phyloP scores from a whole-genome alignment of 768 basidiomycete species.

The Suillus luteus region DNA sequence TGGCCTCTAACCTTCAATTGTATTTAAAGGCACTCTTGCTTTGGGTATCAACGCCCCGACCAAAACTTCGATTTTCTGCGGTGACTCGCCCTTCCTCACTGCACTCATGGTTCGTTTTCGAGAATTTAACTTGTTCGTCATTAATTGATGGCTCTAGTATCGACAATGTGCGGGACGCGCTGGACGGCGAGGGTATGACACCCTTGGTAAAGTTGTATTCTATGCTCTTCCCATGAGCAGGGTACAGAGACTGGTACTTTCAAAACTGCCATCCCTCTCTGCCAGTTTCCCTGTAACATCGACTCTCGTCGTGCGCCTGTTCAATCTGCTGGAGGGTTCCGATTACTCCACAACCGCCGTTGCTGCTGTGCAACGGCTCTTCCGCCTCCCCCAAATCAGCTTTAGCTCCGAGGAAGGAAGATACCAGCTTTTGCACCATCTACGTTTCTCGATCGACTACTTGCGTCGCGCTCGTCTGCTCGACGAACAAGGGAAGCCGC shows the following conservation, averaged over 20 bases:
- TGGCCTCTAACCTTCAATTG: conserved; percentile 7
- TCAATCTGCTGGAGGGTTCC: conserved; percentile 68
- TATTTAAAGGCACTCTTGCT: conserved; percentile 57
- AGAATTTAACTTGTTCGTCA: not conserved
- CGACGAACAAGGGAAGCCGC: conserved; percentile 53
- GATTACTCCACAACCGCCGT: conserved; percentile 48
- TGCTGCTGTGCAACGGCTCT: conserved; percentile 50
- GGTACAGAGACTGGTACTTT: conserved; percentile 63
- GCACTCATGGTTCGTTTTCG: conserved; percentile 53
- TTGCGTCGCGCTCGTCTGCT: conserved; percentile 59
- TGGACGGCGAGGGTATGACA: conserved; percentile 70
- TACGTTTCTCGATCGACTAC: conserved; percentile 73
- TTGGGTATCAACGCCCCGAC: conserved; percentile 77
- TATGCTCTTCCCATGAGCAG: conserved; percentile 66
- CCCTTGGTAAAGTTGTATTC: conserved; percentile 72
- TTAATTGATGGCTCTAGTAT: conserved; percentile 43
- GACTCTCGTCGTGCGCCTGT: conserved; percentile 63
- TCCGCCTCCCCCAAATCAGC: conserved; percentile 60
- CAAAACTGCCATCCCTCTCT: conserved; percentile 60
- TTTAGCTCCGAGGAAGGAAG: conserved; percentile 56
- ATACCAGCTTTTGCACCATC: conserved; percentile 61
- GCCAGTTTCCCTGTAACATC: conserved; percentile 69
- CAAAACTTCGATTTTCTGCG: conserved; percentile 64
- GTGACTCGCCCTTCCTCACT: conserved; percentile 61
- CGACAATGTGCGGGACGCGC: conserved; percentile 76